Evolutionary conservation across 345 rosid species (phyloP), one percentile per base, ranked within the genome.

Genomic region (Camelina neglecta): DNA sequence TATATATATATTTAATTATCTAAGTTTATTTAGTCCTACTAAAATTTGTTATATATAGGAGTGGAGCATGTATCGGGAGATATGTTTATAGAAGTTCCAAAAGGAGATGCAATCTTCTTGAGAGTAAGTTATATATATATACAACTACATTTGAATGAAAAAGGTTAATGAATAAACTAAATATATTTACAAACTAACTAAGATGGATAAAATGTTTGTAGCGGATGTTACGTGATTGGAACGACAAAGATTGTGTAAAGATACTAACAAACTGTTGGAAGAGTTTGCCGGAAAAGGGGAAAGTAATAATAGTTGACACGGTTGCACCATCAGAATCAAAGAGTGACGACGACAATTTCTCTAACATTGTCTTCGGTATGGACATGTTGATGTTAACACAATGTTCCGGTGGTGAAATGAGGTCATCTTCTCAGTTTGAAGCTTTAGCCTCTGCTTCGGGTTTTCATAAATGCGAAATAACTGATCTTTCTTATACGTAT

Each of bases 51-150:
- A 48, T 64, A 89, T 24, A 24, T 24, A 24, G 96, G 90, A 33
- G 89, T 88, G 58, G 81, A 91, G 80, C 90, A 87, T 44, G 86
- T 89, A 60, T 89, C 92, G n/a, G 94, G 97, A 2, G 92, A 91
- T 78, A 91, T 91, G 97, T 87, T 91, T 68, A 81, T 61, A 0
- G 85, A 87, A 24, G 79, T 86, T 59, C 92, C 93, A 3, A 79
- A 82, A 68, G 94, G 80, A 20, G 92, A 91, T 55, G 90, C 91
- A 61, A 85, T 89, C 59, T 89, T 89, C 84, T 86, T 89, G 88
- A 89, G 85, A 84, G 92, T 89, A 20, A 51, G 71, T 35, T 20
- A 49, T 12, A 31, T 11, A 6, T 49, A 21, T n/a, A n/a, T n/a
- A n/a, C 7, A 24, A 24, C 26, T 50, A 4, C 18, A 48, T 18